Percentiles rank a stretch among this genome's conserved stretches.
Conservation (phyloP, 257 asterid species). For the Mitragyna speciosa region DNA sequence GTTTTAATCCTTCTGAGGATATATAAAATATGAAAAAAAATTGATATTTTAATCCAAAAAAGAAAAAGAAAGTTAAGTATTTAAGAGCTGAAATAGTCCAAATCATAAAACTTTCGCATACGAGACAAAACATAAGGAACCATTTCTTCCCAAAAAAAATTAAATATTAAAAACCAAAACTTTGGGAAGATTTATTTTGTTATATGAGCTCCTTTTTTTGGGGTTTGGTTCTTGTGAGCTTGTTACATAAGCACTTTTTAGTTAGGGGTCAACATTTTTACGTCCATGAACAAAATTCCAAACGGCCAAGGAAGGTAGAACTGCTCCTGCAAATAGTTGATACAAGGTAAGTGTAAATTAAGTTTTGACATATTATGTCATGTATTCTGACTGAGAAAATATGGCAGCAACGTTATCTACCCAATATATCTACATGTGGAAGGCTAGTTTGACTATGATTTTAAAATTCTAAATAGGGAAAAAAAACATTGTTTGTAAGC, state of each 20-base stretch:
- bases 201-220: no score
- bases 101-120: not conserved
- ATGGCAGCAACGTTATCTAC: not conserved
- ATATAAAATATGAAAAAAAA: no score
- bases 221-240: no score
- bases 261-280: conserved; percentile 6
- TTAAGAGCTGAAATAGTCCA: not conserved
- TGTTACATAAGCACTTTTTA: not conserved
- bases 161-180: not conserved
- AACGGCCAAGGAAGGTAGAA: conserved; percentile 39
- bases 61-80: no score
- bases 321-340: conserved; percentile 30
- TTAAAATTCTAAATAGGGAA: not conserved
- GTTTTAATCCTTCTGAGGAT: no score
- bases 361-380: conserved; percentile 23
- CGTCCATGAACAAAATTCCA: conserved; percentile 29
- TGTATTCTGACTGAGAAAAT: conserved; percentile 22
- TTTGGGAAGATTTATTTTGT: not conserved
- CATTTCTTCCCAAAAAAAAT: not conserved
- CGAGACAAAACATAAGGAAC: not conserved
- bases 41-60: no score
- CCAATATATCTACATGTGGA: not conserved
- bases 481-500: conserved; percentile 2
- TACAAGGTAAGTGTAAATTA: not conserved
- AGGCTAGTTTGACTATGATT: not conserved